phyloP scores from a whole-genome alignment of 148 eudicot genomes.

The Heliamphora exappendiculata region DNA sequence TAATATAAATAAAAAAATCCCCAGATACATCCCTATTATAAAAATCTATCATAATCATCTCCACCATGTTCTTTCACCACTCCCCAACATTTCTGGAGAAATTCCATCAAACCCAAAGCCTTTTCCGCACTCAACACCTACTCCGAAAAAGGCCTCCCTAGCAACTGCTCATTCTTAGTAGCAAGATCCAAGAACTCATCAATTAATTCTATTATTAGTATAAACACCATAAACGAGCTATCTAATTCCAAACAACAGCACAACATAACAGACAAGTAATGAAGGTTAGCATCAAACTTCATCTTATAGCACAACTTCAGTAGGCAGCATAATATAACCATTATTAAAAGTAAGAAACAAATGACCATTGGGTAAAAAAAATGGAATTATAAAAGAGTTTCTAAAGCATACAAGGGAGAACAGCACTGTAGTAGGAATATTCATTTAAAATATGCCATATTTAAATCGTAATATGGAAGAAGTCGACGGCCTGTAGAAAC shows the following conservation, averaged over 20 bases:
- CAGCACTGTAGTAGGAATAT: neutral
- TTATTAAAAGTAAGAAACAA: neutral
- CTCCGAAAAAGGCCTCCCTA: neutral
- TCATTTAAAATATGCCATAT: neutral
- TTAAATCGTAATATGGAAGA: neutral
- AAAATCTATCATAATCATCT: too few relatives aligned
- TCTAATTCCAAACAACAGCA: too few relatives aligned
- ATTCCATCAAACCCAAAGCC: neutral
- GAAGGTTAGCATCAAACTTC: neutral
- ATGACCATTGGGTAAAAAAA: neutral
- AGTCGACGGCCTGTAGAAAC: constrained; percentile 6
- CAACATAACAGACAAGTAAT: too few relatives aligned
- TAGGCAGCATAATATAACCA: neutral
- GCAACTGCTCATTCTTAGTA: neutral
- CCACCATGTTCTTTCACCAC: too few relatives aligned
- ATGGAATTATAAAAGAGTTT: neutral
- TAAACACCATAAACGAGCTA: too few relatives aligned
- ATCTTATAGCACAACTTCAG: neutral
- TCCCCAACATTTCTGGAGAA: too few relatives aligned
- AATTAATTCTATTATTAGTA: too few relatives aligned
- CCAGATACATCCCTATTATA: too few relatives aligned
- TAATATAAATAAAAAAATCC: too few relatives aligned
- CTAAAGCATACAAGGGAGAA: neutral
- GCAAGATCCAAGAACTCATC: neutral
- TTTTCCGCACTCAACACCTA: neutral